These are phyloP conservation scores for Syzygium malaccense DNA, from an alignment of 441 rosid species.

Conservation along the genomic window DNA sequence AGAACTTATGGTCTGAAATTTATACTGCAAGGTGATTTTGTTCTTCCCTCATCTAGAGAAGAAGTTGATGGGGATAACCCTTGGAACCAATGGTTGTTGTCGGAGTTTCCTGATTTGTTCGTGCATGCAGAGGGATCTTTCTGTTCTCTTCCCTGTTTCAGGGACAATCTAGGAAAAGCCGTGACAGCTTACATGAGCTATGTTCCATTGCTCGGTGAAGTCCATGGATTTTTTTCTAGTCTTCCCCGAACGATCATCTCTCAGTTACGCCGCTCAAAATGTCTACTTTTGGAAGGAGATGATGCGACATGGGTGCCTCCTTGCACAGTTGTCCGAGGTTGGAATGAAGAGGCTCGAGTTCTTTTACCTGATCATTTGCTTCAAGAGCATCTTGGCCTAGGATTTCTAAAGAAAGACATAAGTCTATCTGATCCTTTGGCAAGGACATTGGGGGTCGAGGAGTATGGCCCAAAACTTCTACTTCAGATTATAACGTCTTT, in stretches of 20 bases:
- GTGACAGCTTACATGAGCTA: slow-evolving; percentile 81
- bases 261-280: slow-evolving; percentile 55
- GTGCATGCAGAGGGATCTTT: slow-evolving; percentile 57
- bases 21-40: slow-evolving; percentile 93
- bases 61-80: slow-evolving; percentile 93
- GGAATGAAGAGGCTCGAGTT: slow-evolving; percentile 61
- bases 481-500: slow-evolving; percentile 54
- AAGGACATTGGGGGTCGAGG: slow-evolving; percentile 71
- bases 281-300: slow-evolving; percentile 84
- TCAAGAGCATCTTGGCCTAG: slow-evolving; percentile 79
- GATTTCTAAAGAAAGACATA: slow-evolving; percentile 71
- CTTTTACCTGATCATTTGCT: slow-evolving; percentile 65
- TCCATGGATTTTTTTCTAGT: slow-evolving; percentile 85
- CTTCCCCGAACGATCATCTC: slow-evolving; percentile 75
- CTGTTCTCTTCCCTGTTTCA: slow-evolving; percentile 82
- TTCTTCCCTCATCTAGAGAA: slow-evolving; percentile 97
- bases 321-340: slow-evolving; percentile 82
- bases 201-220: slow-evolving; percentile 93
- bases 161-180: slow-evolving; percentile 77
- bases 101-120: slow-evolving; percentile 71
- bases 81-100: slow-evolving; percentile 95
- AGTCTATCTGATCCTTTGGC: slow-evolving; percentile 75
- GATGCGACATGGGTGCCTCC: slow-evolving; percentile 75
- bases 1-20: slow-evolving; percentile 95
- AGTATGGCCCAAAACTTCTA: slow-evolving; percentile 70